These are phyloP conservation scores for Kockiozyma suomiensis DNA, from an alignment of 805 yeast genomes.

Conservation along the genomic window DNA sequence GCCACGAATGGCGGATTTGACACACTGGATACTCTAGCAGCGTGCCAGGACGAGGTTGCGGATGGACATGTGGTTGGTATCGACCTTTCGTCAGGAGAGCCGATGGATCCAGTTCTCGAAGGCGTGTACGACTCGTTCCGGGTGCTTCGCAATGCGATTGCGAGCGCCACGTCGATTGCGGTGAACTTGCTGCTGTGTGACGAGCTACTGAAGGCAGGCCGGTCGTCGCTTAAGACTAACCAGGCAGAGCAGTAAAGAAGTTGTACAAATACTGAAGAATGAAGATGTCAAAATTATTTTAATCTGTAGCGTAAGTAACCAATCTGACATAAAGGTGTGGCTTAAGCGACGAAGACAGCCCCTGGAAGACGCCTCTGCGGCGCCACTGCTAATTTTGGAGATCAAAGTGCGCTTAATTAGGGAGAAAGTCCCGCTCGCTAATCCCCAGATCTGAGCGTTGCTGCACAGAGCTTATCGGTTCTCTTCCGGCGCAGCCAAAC, in stretches of 20 bases:
- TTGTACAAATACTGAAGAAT: background rate
- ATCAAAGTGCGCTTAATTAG: background rate
- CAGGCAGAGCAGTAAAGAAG: slow-evolving; percentile 16
- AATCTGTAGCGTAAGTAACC: too few species aligned
- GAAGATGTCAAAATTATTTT: background rate
- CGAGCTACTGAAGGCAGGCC: slow-evolving; percentile 94
- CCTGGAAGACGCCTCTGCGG: slow-evolving; percentile 9
- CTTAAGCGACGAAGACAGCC: background rate
- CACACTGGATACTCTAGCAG: slow-evolving; percentile 81
- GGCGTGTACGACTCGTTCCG: slow-evolving; percentile 97
- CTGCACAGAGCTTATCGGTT: slow-evolving; percentile 3
- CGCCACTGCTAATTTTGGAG: background rate
- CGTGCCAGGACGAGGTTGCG: slow-evolving; percentile 84
- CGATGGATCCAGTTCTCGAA: slow-evolving; percentile 90
- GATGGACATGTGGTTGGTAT: slow-evolving; percentile 81
- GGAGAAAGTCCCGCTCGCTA: background rate
- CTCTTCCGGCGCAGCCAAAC: background rate
- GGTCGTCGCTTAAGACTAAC: slow-evolving; percentile 79
- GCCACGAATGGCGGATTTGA: slow-evolving; percentile 93
- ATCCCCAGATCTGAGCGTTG: background rate
- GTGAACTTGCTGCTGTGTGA: slow-evolving; percentile 91
- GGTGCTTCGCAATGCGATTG: slow-evolving; percentile 88
- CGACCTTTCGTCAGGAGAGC: slow-evolving; percentile 88
- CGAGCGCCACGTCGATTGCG: slow-evolving; percentile 92
- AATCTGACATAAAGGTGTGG: too few species aligned